These are phyloP conservation scores for Beta vulgaris DNA, from an alignment of 148 eudicot genomes.

Conservation along the genomic window DNA sequence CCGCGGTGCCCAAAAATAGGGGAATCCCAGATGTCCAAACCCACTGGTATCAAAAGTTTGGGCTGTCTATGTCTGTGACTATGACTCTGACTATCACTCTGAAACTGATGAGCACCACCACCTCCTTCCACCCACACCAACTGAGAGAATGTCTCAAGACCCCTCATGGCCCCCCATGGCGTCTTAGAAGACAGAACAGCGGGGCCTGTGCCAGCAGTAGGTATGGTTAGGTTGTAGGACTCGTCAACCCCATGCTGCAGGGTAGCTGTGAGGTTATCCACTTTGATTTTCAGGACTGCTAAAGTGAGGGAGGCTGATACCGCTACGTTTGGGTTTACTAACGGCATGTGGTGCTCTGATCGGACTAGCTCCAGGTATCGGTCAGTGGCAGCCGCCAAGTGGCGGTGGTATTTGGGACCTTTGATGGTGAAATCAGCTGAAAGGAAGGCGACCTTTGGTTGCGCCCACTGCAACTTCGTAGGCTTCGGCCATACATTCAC, in stretches of 20 bases:
- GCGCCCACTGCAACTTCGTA: constrained; percentile 44
- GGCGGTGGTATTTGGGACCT: constrained; percentile 21
- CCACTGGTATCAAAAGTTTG: constrained; percentile 37
- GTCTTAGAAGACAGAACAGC: constrained; percentile 54
- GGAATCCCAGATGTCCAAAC: constrained; percentile 45
- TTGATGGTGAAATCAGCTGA: constrained; percentile 49
- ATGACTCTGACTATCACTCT: not conserved
- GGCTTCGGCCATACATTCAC: constrained; percentile 76
- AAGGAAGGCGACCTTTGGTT: constrained; percentile 43
- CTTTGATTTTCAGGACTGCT: constrained; percentile 30
- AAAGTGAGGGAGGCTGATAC: constrained; percentile 25
- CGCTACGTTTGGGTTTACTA: constrained; percentile 26
- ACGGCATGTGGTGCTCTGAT: constrained; percentile 47
- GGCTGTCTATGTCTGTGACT: no score
- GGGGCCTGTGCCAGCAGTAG: constrained; percentile 13
- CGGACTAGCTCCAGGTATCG: constrained; percentile 47
- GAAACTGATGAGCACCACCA: not conserved
- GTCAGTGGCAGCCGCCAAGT: constrained; percentile 52
- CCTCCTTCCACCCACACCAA: constrained; percentile 45
- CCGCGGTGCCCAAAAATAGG: constrained; percentile 75
- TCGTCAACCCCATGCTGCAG: constrained; percentile 65
- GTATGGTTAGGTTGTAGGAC: constrained; percentile 66
- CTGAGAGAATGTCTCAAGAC: constrained; percentile 36
- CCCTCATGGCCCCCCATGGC: constrained; percentile 92
- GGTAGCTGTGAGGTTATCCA: constrained; percentile 36